Evolutionary conservation across 2,329 filamentous ascomycete species (phyloP), one percentile per base, ranked within the genome.

Genomic region (Apiospora koreana): DNA sequence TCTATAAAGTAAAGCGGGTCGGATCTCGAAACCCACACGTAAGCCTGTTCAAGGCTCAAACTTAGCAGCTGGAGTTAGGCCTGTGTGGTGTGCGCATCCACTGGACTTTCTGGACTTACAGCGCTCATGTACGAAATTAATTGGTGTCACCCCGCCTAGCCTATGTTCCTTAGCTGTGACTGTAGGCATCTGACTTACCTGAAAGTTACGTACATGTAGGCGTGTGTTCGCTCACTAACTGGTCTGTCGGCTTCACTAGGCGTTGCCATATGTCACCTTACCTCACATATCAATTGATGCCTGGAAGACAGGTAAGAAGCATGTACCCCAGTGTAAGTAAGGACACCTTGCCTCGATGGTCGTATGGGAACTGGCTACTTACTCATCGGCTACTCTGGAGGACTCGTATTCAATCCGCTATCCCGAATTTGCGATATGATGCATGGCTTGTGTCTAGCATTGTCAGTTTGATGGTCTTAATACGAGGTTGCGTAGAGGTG

Each of bases 11-110:
- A 46, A 67, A 45, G 65, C 65, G 65, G 65, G 65, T 46, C 65
- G 65, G 45, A 46, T 43, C 41, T 46, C 42, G 65, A 71, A 73
- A 69, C 70, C 72, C 72, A 73, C 73, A 75, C 73, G 73, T 74
- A 74, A 73, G 74, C 73, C 70, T 71, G 41, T 73, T 74, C 54
- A 72, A 67, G 65, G 65, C 65, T 67, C 65, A 67, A 46, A 46
- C 54, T 62, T 62, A 62, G 54, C 54, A 62, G 54, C 54, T 62
- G 54, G 54, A 38, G 28, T 62, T 62, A 18, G 54, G 54, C 54
- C 28, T 35, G 50, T 28, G 48, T 54, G 48, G 23, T 54, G 54
- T n/a, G 31, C 31, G 10, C 54, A 62, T 23, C n/a, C 21, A 18
- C 31, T 62, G 31, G 28, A 62, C 54, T 38, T 62, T 9, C 31